phyloP scores from a whole-genome alignment of 805 yeast genomes.

The Suhomyces vadensis region DNA sequence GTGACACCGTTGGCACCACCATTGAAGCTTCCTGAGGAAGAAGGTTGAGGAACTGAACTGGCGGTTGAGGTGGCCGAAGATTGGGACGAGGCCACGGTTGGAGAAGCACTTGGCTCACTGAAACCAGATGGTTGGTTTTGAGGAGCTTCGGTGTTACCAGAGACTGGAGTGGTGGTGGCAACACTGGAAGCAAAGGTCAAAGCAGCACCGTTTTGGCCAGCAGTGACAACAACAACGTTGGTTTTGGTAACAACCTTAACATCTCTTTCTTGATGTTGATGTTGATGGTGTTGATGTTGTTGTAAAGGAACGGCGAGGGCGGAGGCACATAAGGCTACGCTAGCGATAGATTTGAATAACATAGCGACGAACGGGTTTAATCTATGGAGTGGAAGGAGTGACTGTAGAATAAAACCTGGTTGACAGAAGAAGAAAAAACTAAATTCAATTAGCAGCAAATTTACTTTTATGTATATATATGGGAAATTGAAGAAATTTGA shows the following conservation, averaged over 20 bases:
- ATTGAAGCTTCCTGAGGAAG: conserved; percentile 8
- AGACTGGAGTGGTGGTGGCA: conserved; percentile 11
- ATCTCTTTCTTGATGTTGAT: conserved; percentile 60
- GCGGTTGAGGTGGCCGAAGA: conserved; percentile 14
- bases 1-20: conserved; percentile 68
- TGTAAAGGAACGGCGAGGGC: conserved; percentile 59
- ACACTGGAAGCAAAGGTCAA: conserved; percentile 16
- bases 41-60: conserved; percentile 9
- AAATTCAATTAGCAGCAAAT: neutral
- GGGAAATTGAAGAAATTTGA: conserved; percentile 3
- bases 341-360: conserved; percentile 33
- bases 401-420: conserved; percentile 32
- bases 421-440: conserved; percentile 10
- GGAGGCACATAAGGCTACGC: conserved; percentile 51
- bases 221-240: conserved; percentile 51
- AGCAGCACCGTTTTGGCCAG: conserved; percentile 27
- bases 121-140: conserved; percentile 10
- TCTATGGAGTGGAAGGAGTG: conserved; percentile 38
- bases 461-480: neutral
- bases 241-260: conserved; percentile 51
- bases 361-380: conserved; percentile 17
- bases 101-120: conserved; percentile 12
- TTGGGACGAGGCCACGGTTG: conserved; percentile 9
- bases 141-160: conserved; percentile 7
- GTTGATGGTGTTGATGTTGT: conserved; percentile 55